phyloP scores from a whole-genome alignment of 257 asterid species.

The Leptodermis oblonga region DNA sequence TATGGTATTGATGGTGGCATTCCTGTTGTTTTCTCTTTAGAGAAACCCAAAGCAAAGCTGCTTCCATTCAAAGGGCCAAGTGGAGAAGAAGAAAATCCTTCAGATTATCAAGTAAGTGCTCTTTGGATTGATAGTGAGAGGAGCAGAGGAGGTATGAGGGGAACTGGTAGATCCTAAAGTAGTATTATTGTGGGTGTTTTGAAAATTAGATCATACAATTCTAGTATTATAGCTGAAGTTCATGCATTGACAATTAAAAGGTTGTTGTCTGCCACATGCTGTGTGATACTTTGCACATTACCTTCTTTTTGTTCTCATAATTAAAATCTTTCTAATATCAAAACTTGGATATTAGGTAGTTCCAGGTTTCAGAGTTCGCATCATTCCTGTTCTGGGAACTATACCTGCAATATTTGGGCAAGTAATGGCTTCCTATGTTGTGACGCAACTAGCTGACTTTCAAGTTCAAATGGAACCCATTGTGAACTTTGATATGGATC shows the following conservation, averaged over 20 bases:
- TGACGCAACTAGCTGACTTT: slow-evolving; percentile 71
- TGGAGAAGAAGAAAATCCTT: slow-evolving; percentile 92
- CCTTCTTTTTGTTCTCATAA: slow-evolving; percentile 3
- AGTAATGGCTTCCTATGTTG: slow-evolving; percentile 91
- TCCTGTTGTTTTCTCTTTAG: slow-evolving; percentile 91
- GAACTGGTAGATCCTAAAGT: neutral
- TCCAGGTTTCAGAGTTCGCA: slow-evolving; percentile 96
- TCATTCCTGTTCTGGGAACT: slow-evolving; percentile 94
- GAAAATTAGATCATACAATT: neutral
- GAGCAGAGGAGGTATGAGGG: neutral
- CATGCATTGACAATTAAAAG: neutral
- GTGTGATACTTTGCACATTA: neutral
- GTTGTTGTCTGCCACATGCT: neutral
- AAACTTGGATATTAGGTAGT: slow-evolving; percentile 57
- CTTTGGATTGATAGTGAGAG: neutral
- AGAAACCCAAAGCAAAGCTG: slow-evolving; percentile 90
- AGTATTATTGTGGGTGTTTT: neutral
- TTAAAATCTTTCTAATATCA: slow-evolving; percentile 10
- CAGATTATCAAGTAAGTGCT: slow-evolving; percentile 85
- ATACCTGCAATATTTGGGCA: slow-evolving; percentile 98
- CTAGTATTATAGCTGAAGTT: slow-evolving; percentile 1
- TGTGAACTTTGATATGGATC: slow-evolving; percentile 81
- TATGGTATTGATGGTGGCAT: slow-evolving; percentile 94
- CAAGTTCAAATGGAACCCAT: slow-evolving; percentile 86
- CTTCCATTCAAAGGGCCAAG: slow-evolving; percentile 88